Evolutionary conservation across 192 early-diverging fungal species (phyloP), one percentile per base, ranked within the genome.

Genomic region (Dissophora globulifera): DNA sequence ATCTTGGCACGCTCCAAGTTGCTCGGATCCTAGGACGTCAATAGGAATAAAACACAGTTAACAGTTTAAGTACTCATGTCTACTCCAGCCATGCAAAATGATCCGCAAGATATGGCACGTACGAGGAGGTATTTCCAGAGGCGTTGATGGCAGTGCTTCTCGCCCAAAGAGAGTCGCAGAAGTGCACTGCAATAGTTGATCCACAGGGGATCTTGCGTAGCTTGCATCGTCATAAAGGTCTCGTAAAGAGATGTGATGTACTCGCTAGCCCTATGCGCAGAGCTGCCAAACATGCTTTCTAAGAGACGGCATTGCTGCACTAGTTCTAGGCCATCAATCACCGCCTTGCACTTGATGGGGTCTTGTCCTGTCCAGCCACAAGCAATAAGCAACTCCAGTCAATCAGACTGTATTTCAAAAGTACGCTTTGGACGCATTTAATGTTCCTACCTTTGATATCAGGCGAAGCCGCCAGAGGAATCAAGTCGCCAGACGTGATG

Each of bases 151-250:
- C 58, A 66, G 16, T 76, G 54, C 29, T 27, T 30, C 20, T 76
- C 63, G 9, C 23, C 27, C 43, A 76, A n/a, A 12, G 63, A 61
- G 17, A 76, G 25, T n/a, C 51, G 50, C 16, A 76, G 40, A 13
- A 76, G 45, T 2, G 72, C 22, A 20, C 63, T 76, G 19, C 72
- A 76, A 31, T 67, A 76, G 43, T 61, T 60, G 27, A 76, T 67
- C 72, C 72, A 76, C 7, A 76, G 58, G 23, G 72, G 72, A 43
- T 67, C 64, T 29, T 62, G 62, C 1, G 72, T 76, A 4, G 13
- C 22, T 19, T 76, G 72, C 42, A 67, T 46, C 6, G 51, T 35
- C 58, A 62, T 61, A 32, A 67, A 76, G 6, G 64, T 67, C 25
- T 67, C 58, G 17, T 61, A 62, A 13, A 76, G 38, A 6, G 63